Evolutionary conservation across 768 basidiomycete genomes (phyloP).

Genomic region (Termitomyces sp.): DNA sequence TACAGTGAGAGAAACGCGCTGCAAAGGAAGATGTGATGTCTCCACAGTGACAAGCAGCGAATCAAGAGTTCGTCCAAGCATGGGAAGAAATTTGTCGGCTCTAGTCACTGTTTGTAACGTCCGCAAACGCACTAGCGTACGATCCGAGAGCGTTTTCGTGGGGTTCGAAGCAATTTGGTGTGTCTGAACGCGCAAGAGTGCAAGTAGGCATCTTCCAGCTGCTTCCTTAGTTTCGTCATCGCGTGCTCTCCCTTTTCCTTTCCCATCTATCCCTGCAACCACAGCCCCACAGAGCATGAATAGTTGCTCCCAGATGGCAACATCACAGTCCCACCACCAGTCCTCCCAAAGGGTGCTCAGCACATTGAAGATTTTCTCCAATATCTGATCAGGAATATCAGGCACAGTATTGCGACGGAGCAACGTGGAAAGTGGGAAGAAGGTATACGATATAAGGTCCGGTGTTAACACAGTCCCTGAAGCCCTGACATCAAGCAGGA

Average conservation of each 20-base stretch:
- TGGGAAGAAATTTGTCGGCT: constrained; percentile 56
- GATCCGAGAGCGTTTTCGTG: constrained; percentile 12
- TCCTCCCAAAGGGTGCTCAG: constrained; percentile 56
- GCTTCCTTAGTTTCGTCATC: constrained; percentile 84
- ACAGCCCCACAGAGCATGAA: constrained; percentile 73
- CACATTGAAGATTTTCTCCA: constrained; percentile 67
- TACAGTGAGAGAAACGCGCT: constrained; percentile 57
- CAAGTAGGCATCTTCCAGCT: constrained; percentile 61
- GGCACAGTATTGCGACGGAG: constrained; percentile 70
- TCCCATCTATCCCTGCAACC: constrained; percentile 60
- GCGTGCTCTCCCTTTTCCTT: constrained; percentile 62
- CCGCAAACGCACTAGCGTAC: constrained; percentile 25
- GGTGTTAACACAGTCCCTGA: constrained; percentile 40
- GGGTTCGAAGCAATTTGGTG: constrained; percentile 32
- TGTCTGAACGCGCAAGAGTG: constrained; percentile 55
- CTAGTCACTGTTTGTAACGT: constrained; percentile 43
- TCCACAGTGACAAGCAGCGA: constrained; percentile 59
- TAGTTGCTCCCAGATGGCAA: constrained; percentile 77
- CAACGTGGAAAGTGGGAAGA: constrained; percentile 85
- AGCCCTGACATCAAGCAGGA: constrained; percentile 41
- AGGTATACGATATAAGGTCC: constrained; percentile 75
- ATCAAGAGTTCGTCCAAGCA: constrained; percentile 81
- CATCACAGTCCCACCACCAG: constrained; percentile 87
- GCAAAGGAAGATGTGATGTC: constrained; percentile 59
- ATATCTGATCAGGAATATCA: constrained; percentile 72